Conservation (phyloP, 305 asterid species). For the Solanum hybrid region DNA sequence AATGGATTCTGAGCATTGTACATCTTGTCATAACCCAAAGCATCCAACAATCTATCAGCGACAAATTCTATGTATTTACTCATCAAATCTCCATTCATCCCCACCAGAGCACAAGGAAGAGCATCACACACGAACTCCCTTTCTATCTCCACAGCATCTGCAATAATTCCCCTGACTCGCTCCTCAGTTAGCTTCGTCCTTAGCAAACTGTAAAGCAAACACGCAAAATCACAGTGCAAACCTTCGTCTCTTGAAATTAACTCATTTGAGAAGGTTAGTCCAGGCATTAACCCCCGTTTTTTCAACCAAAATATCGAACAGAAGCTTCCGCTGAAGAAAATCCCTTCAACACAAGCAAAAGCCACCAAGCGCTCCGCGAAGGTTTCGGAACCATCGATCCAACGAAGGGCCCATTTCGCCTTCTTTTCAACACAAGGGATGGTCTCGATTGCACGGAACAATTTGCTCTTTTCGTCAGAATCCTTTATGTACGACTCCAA, state of each 20-base stretch:
- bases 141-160: conserved; percentile 69
- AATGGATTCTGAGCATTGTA: conserved; percentile 60
- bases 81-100: conserved; percentile 70
- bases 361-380: conserved; percentile 70
- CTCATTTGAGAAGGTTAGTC: conserved; percentile 68
- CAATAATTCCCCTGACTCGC: conserved; percentile 39
- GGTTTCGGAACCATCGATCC: conserved; percentile 69
- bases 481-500: conserved; percentile 72
- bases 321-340: conserved; percentile 78
- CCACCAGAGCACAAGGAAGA: conserved; percentile 70
- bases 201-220: conserved; percentile 53
- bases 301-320: conserved; percentile 82
- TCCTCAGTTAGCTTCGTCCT: conserved; percentile 57
- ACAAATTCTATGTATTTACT: conserved; percentile 36
- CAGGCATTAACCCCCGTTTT: conserved; percentile 77
- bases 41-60: conserved; percentile 27
- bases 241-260: conserved; percentile 77
- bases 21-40: conserved; percentile 36
- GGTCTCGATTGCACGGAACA: conserved; percentile 70
- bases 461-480: conserved; percentile 39
- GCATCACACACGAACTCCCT: conserved; percentile 82
- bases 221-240: conserved; percentile 77
- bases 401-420: conserved; percentile 74
- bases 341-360: conserved; percentile 82
- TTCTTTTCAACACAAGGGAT: conserved; percentile 61